These are phyloP conservation scores for Wickerhamomyces canadensis DNA, from an alignment of 805 yeast species.

Conservation along the genomic window DNA sequence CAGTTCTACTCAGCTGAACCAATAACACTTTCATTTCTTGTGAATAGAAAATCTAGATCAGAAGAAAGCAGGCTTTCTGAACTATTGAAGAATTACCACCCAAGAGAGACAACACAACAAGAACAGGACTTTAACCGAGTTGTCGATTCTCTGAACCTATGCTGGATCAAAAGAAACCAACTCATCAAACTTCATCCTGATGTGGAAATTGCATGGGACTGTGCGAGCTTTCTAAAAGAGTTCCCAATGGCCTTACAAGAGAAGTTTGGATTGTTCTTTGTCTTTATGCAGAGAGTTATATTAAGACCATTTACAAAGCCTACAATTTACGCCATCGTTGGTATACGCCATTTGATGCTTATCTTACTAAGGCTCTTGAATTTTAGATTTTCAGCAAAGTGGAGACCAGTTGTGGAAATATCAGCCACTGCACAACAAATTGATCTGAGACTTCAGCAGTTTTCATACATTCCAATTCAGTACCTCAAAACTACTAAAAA, in stretches of 20 bases:
- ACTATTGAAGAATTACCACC: not conserved
- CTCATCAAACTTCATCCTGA: constrained; percentile 10
- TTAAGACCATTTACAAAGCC: constrained; percentile 12
- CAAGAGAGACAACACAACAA: constrained; percentile 2
- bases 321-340: constrained; percentile 8
- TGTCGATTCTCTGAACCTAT: constrained; percentile 14
- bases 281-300: constrained; percentile 1
- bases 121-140: constrained; percentile 8
- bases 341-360: constrained; percentile 12
- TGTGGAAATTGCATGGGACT: constrained; percentile 12
- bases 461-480: constrained; percentile 76
- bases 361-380: constrained; percentile 24
- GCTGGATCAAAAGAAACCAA: constrained; percentile 14
- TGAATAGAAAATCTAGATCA: constrained; percentile 3
- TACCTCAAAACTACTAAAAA: constrained; percentile 45
- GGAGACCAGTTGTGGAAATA: constrained; percentile 30
- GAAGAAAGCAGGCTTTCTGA: not conserved
- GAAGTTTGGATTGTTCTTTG: not conserved
- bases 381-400: constrained; percentile 13
- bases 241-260: not conserved
- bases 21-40: constrained; percentile 51
- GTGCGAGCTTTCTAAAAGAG: constrained; percentile 1
- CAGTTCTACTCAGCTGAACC: constrained; percentile 79
- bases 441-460: constrained; percentile 70
- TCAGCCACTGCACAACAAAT: constrained; percentile 74